Base-by-base conservation (phyloP, 306 rosid genomes). In the Senna tora region DNA sequence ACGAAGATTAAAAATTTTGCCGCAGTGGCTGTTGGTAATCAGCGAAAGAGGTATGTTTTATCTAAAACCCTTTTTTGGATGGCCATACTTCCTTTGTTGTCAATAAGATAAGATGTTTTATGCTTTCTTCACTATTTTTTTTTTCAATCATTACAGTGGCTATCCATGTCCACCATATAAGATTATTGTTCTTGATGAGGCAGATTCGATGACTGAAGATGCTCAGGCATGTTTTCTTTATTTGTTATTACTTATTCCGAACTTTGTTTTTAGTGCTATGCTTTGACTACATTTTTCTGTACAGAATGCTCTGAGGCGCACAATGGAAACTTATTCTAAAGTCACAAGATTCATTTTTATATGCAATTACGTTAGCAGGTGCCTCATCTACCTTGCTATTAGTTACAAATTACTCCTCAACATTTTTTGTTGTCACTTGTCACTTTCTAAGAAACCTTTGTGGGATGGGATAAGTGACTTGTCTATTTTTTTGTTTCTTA, bases 141-240 rank as follows among this genome's bases (percentile, higher is more conserved):
- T 12, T 51, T 64, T 73, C 10, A 38, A 53, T 55, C 63, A 13
- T 77, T 75, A 73, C 77, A 91, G 97, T 80, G 89, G 85, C 46
- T 85, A 91, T 71, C 99, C 93, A 28, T 94, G 96, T 50, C 97
- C 96, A 13, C 97, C 96, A 5, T 94, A 70, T 77, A 94, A 94
- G 88, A 91, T 94, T 58, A 91, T 94, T 66, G 92, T 94, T 63
- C 88, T 94, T 2, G 99, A 94, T 30, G 99, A 94, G 84, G 99
- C 99, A 0, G 99, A 94, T 79, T 94, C 99, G 56, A 94, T 94
- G 97, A 91, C 97, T 0, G 97, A 94, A 87, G 97, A 94, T 85
- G 97, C 99, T 86, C 97, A 89, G 95, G 97, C 72, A 85, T 59
- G 81, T 59, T 64, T 80, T 0, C 58, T 69, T 12, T 50, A 36